Conservation (phyloP, 495 filamentous ascomycete species). For the Talaromyces ruber region DNA sequence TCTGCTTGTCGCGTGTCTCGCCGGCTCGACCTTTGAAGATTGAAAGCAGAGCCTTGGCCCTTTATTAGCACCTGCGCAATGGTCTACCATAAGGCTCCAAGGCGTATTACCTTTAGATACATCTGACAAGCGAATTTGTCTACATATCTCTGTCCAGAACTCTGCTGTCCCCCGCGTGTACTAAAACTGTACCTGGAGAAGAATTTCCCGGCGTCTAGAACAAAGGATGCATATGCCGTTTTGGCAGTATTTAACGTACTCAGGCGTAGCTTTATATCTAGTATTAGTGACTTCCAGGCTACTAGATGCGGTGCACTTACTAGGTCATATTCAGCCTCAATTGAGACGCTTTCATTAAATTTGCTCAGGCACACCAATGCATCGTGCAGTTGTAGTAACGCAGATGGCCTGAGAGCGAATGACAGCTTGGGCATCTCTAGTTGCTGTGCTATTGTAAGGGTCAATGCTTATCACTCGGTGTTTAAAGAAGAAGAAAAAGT, state of each 20-base stretch:
- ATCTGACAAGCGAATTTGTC: constrained; percentile 67
- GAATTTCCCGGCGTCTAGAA: constrained; percentile 63
- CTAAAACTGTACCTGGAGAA: constrained; percentile 62
- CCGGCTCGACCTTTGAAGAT: constrained; percentile 59
- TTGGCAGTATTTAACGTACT: constrained; percentile 87
- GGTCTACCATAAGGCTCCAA: background rate
- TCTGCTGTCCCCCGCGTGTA: constrained; percentile 3
- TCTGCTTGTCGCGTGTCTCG: constrained; percentile 60
- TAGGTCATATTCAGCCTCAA: constrained; percentile 71
- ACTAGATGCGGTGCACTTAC: constrained; percentile 30
- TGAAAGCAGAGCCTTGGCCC: constrained; percentile 55
- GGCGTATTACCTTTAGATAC: constrained; percentile 64
- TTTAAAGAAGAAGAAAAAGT: background rate
- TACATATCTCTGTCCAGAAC: constrained; percentile 17
- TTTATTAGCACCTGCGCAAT: background rate
- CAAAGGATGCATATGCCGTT: constrained; percentile 81
- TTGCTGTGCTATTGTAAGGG: background rate
- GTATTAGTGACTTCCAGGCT: background rate
- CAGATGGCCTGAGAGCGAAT: constrained; percentile 71
- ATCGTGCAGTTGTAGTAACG: constrained; percentile 69
- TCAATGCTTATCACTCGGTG: background rate
- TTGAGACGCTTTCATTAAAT: constrained; percentile 81
- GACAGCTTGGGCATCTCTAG: constrained; percentile 57
- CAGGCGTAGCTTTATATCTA: constrained; percentile 57
- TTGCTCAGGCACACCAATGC: constrained; percentile 78